These are phyloP conservation scores for Pseudozyma thailandica DNA, from an alignment of 1,284 basidiomycete genomes.

Conservation along the genomic window DNA sequence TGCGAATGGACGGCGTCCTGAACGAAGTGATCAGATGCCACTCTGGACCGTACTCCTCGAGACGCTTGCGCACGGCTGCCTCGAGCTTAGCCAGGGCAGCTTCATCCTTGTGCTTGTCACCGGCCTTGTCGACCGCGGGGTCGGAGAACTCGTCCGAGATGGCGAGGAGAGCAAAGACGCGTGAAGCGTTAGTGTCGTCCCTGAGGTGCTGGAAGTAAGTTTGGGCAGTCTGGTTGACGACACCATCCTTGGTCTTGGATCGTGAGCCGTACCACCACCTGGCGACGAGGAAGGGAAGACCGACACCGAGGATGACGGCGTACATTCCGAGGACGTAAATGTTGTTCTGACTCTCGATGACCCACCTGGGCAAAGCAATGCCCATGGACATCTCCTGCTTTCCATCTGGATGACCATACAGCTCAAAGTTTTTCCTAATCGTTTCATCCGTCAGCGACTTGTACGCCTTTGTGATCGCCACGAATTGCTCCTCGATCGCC, in stretches of 20 bases:
- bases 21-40: slow-evolving; percentile 52
- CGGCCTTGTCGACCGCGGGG: slow-evolving; percentile 68
- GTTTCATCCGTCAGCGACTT: slow-evolving; percentile 94
- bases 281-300: slow-evolving; percentile 82
- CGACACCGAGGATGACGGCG: slow-evolving; percentile 84
- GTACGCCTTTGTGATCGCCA: slow-evolving; percentile 96
- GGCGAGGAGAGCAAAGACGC: slow-evolving; percentile 80
- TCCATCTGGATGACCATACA: slow-evolving; percentile 96
- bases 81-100: slow-evolving; percentile 72
- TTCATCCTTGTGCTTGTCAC: slow-evolving; percentile 46
- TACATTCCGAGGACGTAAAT: slow-evolving; percentile 90
- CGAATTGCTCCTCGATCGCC: slow-evolving; percentile 86
- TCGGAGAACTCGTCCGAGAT: slow-evolving; percentile 78
- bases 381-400: slow-evolving; percentile 94
- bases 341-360: slow-evolving; percentile 90
- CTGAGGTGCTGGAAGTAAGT: slow-evolving; percentile 86
- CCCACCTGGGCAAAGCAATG: slow-evolving; percentile 93
- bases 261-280: slow-evolving; percentile 97
- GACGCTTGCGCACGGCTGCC: slow-evolving; percentile 48
- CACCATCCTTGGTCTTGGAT: slow-evolving; percentile 89
- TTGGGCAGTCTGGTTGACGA: slow-evolving; percentile 84
- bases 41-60: slow-evolving; percentile 40
- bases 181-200: slow-evolving; percentile 81
- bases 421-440: slow-evolving; percentile 88
- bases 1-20: slow-evolving; percentile 54